These are phyloP conservation scores for Brassica incana DNA, from an alignment of 345 rosid genomes.

Conservation along the genomic window DNA sequence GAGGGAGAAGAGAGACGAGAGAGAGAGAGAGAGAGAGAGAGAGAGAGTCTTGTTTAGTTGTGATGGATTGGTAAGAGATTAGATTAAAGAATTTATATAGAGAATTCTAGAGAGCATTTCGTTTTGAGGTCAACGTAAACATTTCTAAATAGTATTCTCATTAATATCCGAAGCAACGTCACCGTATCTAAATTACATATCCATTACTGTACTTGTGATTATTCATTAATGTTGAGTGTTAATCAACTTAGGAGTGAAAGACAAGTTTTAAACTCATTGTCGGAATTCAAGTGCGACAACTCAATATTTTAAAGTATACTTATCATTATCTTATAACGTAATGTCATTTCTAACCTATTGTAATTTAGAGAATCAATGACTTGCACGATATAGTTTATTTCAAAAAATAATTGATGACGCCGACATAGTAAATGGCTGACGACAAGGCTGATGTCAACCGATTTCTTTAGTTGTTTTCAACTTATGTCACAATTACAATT, in stretches of 20 bases:
- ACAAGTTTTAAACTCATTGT: constrained; percentile 20
- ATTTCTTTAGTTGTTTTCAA: constrained; percentile 9
- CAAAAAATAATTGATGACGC: neutral
- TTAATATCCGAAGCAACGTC: constrained; percentile 32
- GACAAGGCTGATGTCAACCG: constrained; percentile 37
- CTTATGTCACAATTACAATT: constrained; percentile 23
- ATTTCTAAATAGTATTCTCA: constrained; percentile 10
- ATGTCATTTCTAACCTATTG: constrained; percentile 18
- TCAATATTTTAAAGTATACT: neutral
- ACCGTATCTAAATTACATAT: constrained; percentile 31
- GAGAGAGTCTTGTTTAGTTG: constrained; percentile 29
- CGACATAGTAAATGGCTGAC: constrained; percentile 34
- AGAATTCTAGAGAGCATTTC: constrained; percentile 18
- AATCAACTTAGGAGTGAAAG: constrained; percentile 19
- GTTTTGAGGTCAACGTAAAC: constrained; percentile 31
- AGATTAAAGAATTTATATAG: constrained; percentile 30
- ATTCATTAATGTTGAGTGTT: constrained; percentile 24
- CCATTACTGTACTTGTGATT: neutral
- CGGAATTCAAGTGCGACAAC: constrained; percentile 36
- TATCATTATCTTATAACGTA: neutral
- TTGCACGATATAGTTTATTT: constrained; percentile 16
- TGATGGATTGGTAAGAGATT: constrained; percentile 25
- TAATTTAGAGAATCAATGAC: constrained; percentile 18
- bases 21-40: constrained; percentile 11
- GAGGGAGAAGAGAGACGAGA: constrained; percentile 19